Conservation (phyloP, 768 basidiomycete genomes). For the Phylloporus rhodoxanthus region DNA sequence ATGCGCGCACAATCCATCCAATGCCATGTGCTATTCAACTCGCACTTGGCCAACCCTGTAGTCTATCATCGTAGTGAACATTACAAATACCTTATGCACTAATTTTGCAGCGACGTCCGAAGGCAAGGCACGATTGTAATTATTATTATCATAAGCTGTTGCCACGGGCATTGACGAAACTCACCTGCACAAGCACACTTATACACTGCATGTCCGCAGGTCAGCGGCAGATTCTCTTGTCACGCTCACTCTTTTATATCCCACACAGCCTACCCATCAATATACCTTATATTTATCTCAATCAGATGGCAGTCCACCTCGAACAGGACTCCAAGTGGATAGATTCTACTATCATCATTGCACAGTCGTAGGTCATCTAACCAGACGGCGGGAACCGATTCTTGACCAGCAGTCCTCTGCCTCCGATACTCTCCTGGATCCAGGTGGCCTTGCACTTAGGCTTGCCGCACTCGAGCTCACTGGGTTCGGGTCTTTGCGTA, state of each 20-base stretch:
- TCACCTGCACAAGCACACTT: constrained; percentile 36
- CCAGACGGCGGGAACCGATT: constrained; percentile 58
- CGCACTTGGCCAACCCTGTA: too few species aligned
- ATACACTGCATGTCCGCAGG: constrained; percentile 62
- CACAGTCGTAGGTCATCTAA: constrained; percentile 50
- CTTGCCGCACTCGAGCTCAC: too few species aligned
- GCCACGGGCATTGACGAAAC: constrained; percentile 58
- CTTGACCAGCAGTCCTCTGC: constrained; percentile 32
- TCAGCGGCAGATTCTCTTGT: constrained; percentile 25
- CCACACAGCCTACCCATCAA: constrained; percentile 49
- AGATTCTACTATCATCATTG: constrained; percentile 39
- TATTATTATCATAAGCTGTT: constrained; percentile 48
- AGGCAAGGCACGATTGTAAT: too few species aligned
- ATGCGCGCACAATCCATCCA: too few species aligned
- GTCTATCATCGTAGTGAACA: too few species aligned
- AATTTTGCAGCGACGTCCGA: too few species aligned
- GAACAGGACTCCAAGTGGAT: constrained; percentile 56
- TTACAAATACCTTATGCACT: too few species aligned
- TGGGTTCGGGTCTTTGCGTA: too few species aligned
- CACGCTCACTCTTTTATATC: not conserved
- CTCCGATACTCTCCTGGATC: constrained; percentile 1
- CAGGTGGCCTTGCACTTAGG: too few species aligned
- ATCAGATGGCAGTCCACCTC: constrained; percentile 45
- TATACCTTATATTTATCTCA: constrained; percentile 76
- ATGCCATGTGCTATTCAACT: too few species aligned